Percentiles rank a stretch among this genome's conserved stretches.
Conservation (phyloP, 2,329 filamentous ascomycete species). For the Paracorniculantispora psalliotae region DNA sequence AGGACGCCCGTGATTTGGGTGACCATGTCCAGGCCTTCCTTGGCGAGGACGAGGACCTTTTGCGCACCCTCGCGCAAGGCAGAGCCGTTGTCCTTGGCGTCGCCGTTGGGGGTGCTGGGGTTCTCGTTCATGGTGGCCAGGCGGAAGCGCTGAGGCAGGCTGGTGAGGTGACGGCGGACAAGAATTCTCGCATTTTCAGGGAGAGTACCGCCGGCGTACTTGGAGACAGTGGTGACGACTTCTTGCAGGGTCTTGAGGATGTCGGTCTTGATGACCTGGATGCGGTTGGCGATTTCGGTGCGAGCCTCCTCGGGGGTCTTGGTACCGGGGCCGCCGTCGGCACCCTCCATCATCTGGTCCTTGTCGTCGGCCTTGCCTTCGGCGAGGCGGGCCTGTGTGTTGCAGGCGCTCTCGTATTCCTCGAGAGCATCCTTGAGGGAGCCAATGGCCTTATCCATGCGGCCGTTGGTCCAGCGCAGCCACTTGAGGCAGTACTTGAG, state of each 20-base stretch:
- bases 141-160: conserved; percentile 77
- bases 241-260: conserved; percentile 75
- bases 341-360: conserved; percentile 21
- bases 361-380: conserved; percentile 18
- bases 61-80: conserved; percentile 56
- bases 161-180: conserved; percentile 78
- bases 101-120: conserved; percentile 23
- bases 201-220: conserved; percentile 84
- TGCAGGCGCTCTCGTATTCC: conserved; percentile 62
- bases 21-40: conserved; percentile 92
- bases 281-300: conserved; percentile 51
- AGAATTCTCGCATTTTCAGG: conserved; percentile 82
- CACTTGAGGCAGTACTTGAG: conserved; percentile 80
- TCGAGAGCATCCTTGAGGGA: conserved; percentile 71
- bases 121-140: conserved; percentile 54
- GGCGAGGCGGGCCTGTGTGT: conserved; percentile 16
- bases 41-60: conserved; percentile 77
- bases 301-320: conserved; percentile 26
- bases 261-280: conserved; percentile 63
- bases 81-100: conserved; percentile 32
- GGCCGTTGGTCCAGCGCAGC: conserved; percentile 75
- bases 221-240: conserved; percentile 79
- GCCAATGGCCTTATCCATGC: conserved; percentile 69
- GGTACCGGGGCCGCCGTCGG: conserved; percentile 14
- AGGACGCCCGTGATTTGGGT: conserved; percentile 82